Evolutionary conservation across 179 eudicot species (phyloP), one percentile per base, ranked within the genome.

Genomic region (Silene coronaria): DNA sequence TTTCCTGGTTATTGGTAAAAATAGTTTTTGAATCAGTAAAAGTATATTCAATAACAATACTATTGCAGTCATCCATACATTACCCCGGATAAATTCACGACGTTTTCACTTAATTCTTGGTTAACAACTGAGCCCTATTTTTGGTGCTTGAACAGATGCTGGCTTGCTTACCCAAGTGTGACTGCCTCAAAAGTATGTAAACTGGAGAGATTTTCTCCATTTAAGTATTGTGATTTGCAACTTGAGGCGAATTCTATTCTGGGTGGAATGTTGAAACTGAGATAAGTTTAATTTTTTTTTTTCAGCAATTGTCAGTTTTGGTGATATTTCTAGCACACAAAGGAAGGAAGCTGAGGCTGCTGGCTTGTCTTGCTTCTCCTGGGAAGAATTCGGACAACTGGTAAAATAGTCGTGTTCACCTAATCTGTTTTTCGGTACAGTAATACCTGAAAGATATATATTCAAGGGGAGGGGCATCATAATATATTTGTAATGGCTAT

Each of bases 251-350:
- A 21, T 58, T 16, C 0, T 34, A 19, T 59, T 66, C 70, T 63
- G 26, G 6, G 27, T 26, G 24, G 21, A 46, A n/a, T 4, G 57
- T 51, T n/a, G 38, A 16, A 13, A 65, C 72, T 42, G 19, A 75
- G 8, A 46, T 69, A 67, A 26, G 21, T 22, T 63, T 17, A 14
- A 46, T 22, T 24, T 36, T 75, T 66, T 2, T 34, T 67, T 71
- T 59, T 61, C 78, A 96, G 99, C 97, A 68, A 83, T 96, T 79
- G 92, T 96, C 48, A 93, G 97, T 82, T 91, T 93, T 78, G 96
- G 91, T 42, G 84, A 82, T 53, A 51, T 96, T 62, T 84, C 97
- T 28, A 77, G 75, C 59, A 11, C 51, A 11, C 96, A 91, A 76
- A 93, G 84, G 87, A 85, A 86, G 67, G 93, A 89, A 76, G 97